phyloP scores from a whole-genome alignment of 2,329 filamentous ascomycete genomes.

The Dactylellina parvicollis region DNA sequence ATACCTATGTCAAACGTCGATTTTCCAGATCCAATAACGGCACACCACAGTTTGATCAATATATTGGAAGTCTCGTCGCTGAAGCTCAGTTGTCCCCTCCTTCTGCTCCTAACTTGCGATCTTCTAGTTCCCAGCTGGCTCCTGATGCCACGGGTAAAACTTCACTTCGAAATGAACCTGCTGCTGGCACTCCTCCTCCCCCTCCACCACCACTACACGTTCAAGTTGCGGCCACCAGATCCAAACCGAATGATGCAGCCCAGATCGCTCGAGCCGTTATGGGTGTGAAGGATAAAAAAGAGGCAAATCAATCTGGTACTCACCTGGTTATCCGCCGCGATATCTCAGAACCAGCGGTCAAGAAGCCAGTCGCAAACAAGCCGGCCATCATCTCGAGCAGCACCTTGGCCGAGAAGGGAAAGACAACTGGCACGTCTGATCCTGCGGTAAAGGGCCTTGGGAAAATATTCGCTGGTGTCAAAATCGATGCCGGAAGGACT shows the following conservation, averaged over 20 bases:
- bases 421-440: background rate
- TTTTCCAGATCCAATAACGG: background rate
- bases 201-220: no score
- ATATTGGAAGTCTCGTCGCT: background rate
- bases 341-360: background rate
- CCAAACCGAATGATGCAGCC: no score
- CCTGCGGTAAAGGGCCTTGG: background rate
- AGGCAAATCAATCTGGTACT: no score
- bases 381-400: background rate
- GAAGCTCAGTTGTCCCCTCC: no score
- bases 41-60: background rate
- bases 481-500: background rate
- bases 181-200: background rate
- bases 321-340: no score
- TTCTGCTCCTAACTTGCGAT: no score
- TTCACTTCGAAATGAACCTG: no score
- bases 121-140: no score
- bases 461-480: background rate
- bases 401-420: background rate
- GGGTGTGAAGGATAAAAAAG: no score
- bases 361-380: background rate
- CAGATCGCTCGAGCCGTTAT: no score
- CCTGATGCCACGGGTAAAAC: no score
- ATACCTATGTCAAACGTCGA: conserved; percentile 9
- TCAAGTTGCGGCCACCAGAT: no score